These are phyloP conservation scores for Ceratocystis colombiana DNA, from an alignment of 2,329 filamentous ascomycete species.

Conservation along the genomic window DNA sequence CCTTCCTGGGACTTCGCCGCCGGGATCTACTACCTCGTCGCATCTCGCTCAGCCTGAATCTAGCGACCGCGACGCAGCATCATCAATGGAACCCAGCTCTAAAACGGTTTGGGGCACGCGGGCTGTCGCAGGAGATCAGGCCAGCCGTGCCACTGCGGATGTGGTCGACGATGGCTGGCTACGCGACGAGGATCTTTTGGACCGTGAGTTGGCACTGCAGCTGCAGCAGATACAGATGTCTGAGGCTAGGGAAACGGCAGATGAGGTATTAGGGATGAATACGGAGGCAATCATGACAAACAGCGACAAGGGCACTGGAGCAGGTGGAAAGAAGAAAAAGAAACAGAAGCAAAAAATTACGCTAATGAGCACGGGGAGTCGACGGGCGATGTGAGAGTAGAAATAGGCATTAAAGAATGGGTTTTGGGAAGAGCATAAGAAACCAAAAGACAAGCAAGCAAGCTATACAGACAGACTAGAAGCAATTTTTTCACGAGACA, in stretches of 20 bases:
- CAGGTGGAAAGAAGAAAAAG: slow-evolving; percentile 43
- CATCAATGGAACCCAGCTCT: slow-evolving; percentile 41
- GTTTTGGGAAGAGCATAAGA: neutral
- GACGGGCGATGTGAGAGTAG: slow-evolving; percentile 36
- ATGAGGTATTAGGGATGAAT: slow-evolving; percentile 18
- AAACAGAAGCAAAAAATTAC: slow-evolving; percentile 66
- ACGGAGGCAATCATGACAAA: too few species aligned
- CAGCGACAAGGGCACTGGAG: slow-evolving; percentile 29
- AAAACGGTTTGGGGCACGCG: slow-evolving; percentile 91
- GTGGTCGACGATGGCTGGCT: slow-evolving; percentile 71
- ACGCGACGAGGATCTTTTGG: slow-evolving; percentile 60
- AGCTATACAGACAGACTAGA: neutral
- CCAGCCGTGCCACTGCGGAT: slow-evolving; percentile 28
- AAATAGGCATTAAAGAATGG: neutral
- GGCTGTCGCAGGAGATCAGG: slow-evolving; percentile 51
- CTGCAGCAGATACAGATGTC: slow-evolving; percentile 45
- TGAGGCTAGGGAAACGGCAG: slow-evolving; percentile 25
- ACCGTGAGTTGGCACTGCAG: slow-evolving; percentile 50
- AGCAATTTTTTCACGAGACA: neutral
- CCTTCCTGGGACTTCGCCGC: slow-evolving; percentile 44
- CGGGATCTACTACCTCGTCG: slow-evolving; percentile 33
- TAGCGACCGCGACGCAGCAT: neutral
- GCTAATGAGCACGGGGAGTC: slow-evolving; percentile 57
- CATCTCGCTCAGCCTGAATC: neutral
- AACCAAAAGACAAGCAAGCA: neutral